Evolutionary conservation across 768 basidiomycete species (phyloP), one percentile per base, ranked within the genome.

Genomic region (Leccinum subtestaceum): DNA sequence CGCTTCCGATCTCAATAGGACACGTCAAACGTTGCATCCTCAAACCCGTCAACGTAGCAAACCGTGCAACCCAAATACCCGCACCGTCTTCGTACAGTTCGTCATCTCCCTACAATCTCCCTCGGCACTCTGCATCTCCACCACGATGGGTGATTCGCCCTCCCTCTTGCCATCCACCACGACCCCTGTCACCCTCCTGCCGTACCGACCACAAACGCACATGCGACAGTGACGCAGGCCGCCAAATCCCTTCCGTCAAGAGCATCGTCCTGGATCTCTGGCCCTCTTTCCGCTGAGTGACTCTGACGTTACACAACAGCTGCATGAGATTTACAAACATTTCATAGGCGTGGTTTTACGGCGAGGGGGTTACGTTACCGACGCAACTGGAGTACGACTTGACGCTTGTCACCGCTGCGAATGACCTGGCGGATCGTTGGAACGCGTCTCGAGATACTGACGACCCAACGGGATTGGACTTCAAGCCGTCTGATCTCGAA

Each of bases 11-110:
- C 21, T 21, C 21, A 21, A 21, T 21, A 21, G 21, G 90, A 49
- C 90, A 92, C 75, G 83, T 84, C 64, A 82, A 83, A 57, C 81
- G 84, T 57, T 90, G 89, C 71, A 78, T 83, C 55, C 77, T 84
- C 59, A 84, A 85, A 59, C 84, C 85, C 57, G 85, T 83, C 38
- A 84, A 84, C 70, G 67, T 56, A 55, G 62, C 58, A 27, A 69
- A 60, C 58, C 61, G 63, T 47, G 58, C 53, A 0, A 48, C 56
- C 11, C 71, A 65, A 9, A 66, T 70, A 60, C 15, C 56, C 5
- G 2, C 59, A 21, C 31, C 63, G 8, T 19, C 54, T 23, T 45
- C 66, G 19, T 34, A 21, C 21, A 21, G 21, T 21, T 21, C 21
- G 21, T 21, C 21, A 21, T 21, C 21, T 21, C 21, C 21, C 21